Percentiles rank a stretch among this genome's conserved stretches.
Evolutionary conservation across 1,284 basidiomycete species (phyloP).

Genomic region (Pisolithus thermaeus): DNA sequence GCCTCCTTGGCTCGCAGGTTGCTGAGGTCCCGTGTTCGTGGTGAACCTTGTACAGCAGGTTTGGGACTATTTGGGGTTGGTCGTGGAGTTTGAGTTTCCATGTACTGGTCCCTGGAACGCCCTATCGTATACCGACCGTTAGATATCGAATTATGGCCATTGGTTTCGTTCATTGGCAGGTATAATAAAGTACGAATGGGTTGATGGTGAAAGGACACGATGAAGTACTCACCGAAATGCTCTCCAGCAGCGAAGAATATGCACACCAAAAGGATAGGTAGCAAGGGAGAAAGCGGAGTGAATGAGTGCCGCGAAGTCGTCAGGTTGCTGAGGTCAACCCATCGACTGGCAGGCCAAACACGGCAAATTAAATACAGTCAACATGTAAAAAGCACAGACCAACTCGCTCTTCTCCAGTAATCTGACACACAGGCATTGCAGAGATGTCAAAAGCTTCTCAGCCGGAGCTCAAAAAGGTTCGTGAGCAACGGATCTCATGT

Average conservation of each 20-base stretch:
- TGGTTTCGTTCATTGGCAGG: conserved; percentile 10
- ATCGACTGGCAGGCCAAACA: conserved; percentile 22
- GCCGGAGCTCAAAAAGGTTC: conserved; percentile 90
- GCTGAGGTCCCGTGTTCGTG: conserved; percentile 39
- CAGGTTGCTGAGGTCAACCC: not conserved
- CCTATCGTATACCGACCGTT: not conserved
- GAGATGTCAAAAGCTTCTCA: conserved; percentile 87
- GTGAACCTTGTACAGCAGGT: conserved; percentile 18
- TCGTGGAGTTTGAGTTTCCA: conserved; percentile 28
- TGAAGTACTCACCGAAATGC: not conserved
- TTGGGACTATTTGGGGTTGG: conserved; percentile 24
- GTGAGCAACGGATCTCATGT: not conserved
- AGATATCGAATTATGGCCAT: conserved; percentile 7
- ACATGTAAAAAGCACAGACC: not conserved
- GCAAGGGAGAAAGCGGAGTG: no score
- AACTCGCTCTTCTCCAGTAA: conserved; percentile 15
- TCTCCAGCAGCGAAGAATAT: no score
- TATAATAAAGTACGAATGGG: conserved; percentile 4
- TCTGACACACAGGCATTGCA: conserved; percentile 1
- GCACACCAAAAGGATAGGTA: no score
- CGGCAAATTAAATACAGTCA: conserved; percentile 24
- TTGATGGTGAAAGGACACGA: conserved; percentile 10
- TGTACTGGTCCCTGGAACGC: conserved; percentile 11
- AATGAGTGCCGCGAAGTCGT: not conserved
- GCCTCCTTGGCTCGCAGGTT: conserved; percentile 36